Conservation (phyloP, 768 basidiomycete species). For the Hirschioporus abietinus region DNA sequence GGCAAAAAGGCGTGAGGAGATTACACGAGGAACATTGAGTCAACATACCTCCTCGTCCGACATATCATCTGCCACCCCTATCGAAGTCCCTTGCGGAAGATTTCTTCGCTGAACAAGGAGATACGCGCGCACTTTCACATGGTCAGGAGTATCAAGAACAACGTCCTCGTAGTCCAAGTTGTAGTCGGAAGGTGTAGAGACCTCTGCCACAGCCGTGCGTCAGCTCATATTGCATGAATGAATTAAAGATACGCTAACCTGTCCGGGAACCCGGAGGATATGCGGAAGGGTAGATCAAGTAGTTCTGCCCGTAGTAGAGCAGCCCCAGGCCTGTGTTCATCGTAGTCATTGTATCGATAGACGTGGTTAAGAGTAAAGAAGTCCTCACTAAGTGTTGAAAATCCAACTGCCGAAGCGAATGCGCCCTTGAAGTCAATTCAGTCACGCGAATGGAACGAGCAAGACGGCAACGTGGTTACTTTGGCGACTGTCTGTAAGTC, state of each 20-base stretch:
- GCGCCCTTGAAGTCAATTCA: constrained; percentile 24
- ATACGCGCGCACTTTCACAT: constrained; percentile 68
- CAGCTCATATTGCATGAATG: constrained; percentile 4
- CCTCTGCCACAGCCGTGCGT: constrained; percentile 39
- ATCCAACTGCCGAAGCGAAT: constrained; percentile 30
- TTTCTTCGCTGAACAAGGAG: constrained; percentile 60
- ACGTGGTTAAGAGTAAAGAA: constrained; percentile 2
- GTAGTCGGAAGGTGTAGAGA: constrained; percentile 63
- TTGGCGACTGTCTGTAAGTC: constrained; percentile 41
- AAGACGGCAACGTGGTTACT: constrained; percentile 20
- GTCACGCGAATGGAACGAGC: not conserved
- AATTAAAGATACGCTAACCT: constrained; percentile 32
- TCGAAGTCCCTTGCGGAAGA: constrained; percentile 31
- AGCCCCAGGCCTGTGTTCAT: constrained; percentile 54
- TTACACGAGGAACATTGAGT: constrained; percentile 5
- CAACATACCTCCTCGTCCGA: constrained; percentile 55
- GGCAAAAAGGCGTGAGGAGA: not conserved
- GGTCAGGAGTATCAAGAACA: constrained; percentile 66
- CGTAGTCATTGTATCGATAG: not conserved
- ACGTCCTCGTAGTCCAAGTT: constrained; percentile 74
- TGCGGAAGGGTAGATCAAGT: constrained; percentile 85
- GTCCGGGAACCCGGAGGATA: constrained; percentile 75
- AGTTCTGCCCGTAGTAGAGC: constrained; percentile 82
- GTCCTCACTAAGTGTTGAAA: constrained; percentile 30
- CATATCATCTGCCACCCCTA: constrained; percentile 33